Conservation (phyloP, 1,139 yeast genomes). For the Geotrichum australiense region DNA sequence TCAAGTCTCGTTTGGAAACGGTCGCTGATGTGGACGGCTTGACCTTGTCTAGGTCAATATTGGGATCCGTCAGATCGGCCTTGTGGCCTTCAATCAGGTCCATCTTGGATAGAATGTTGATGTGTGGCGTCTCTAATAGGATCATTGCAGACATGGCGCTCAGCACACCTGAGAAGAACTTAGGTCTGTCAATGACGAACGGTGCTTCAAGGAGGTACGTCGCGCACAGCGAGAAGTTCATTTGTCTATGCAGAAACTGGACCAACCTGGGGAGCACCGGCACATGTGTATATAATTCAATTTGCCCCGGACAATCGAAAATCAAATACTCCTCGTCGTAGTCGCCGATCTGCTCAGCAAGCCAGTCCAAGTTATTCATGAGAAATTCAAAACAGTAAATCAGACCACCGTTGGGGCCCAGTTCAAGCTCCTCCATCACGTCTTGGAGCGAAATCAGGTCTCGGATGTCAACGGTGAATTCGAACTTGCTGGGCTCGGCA, state of each 20-base stretch:
- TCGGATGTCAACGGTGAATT: constrained; percentile 86
- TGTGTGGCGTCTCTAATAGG: constrained; percentile 85
- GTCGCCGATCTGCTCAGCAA: constrained; percentile 92
- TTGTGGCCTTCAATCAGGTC: constrained; percentile 59
- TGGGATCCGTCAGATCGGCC: constrained; percentile 1
- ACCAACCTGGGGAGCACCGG: constrained; percentile 89
- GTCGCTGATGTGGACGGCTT: constrained; percentile 31
- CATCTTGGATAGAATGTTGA: constrained; percentile 76
- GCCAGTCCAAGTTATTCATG: constrained; percentile 86
- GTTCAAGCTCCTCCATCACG: constrained; percentile 91
- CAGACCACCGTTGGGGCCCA: constrained; percentile 95
- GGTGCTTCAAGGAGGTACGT: constrained; percentile 91
- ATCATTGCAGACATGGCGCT: constrained; percentile 99
- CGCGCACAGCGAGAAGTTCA: constrained; percentile 86
- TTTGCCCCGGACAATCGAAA: constrained; percentile 98
- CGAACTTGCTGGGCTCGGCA: constrained; percentile 87
- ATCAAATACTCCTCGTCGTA: constrained; percentile 88
- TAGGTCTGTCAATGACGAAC: constrained; percentile 79
- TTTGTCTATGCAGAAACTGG: constrained; percentile 66
- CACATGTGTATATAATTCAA: constrained; percentile 89
- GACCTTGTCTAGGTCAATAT: constrained; percentile 3
- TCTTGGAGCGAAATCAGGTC: constrained; percentile 87
- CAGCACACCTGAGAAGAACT: constrained; percentile 90
- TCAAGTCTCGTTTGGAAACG: constrained; percentile 64
- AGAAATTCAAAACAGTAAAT: constrained; percentile 87